Percentiles rank a stretch among this genome's conserved stretches.
phyloP scores from a whole-genome alignment of 2,329 filamentous ascomycete species.

The Apiospora phragmitis region DNA sequence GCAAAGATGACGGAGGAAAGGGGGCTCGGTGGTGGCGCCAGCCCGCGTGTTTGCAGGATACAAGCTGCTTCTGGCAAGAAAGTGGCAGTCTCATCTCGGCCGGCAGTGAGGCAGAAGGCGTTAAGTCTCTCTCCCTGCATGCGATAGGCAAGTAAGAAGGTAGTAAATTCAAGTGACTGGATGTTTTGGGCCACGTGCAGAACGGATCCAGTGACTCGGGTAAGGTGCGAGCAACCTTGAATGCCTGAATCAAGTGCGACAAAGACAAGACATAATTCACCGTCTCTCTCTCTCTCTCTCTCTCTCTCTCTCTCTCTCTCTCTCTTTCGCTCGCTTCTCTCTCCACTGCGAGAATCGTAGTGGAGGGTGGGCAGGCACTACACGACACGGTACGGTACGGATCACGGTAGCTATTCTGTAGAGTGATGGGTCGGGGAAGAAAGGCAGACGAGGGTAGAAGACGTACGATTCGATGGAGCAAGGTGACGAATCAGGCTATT shows the following conservation, averaged over 20 bases:
- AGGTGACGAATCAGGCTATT: neutral
- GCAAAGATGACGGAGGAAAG: neutral
- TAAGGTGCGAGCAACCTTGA: slow-evolving; percentile 5
- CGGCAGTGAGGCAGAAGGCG: neutral
- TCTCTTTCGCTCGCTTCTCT: neutral
- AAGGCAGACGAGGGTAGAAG: neutral
- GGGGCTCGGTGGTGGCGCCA: neutral
- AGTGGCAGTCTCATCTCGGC: neutral
- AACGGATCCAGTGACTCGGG: slow-evolving; percentile 7
- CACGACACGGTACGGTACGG: neutral
- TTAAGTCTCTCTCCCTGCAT: neutral
- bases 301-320: neutral
- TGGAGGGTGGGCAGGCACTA: neutral
- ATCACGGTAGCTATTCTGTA: neutral
- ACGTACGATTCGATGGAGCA: neutral
- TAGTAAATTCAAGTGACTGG: slow-evolving; percentile 8
- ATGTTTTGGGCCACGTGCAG: slow-evolving; percentile 2
- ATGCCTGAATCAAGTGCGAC: neutral
- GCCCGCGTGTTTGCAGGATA: neutral
- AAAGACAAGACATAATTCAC: neutral
- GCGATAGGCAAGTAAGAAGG: neutral
- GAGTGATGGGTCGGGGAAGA: neutral
- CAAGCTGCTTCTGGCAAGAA: neutral
- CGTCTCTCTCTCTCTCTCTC: neutral
- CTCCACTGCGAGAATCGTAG: neutral